phyloP scores from a whole-genome alignment of 169 alveolate species.

The Plasmodium vinckei region DNA sequence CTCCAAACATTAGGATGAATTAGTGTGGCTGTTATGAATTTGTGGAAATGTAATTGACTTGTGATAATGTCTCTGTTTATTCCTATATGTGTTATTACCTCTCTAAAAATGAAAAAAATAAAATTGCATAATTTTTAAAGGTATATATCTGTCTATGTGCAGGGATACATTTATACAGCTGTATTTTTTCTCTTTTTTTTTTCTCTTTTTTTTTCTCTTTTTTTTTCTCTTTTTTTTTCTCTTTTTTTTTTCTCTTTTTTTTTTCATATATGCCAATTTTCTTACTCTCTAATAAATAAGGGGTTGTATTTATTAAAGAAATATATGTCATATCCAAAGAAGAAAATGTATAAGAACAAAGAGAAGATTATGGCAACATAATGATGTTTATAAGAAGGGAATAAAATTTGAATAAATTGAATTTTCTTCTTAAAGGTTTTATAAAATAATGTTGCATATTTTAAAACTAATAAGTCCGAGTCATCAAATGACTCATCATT shows the following conservation, averaged over 20 bases:
- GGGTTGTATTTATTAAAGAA: slow-evolving; percentile 16
- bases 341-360: slow-evolving; percentile 5
- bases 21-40: slow-evolving; percentile 28
- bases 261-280: neutral
- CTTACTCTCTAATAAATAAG: slow-evolving; percentile 41
- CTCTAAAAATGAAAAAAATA: slow-evolving; percentile 2
- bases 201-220: neutral
- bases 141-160: neutral
- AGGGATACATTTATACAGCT: neutral
- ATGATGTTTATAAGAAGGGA: slow-evolving; percentile 22
- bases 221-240: neutral
- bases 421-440: slow-evolving; percentile 59
- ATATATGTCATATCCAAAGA: slow-evolving; percentile 7
- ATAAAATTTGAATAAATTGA: slow-evolving; percentile 39
- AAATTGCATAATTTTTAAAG: neutral
- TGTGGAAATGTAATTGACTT: slow-evolving; percentile 33
- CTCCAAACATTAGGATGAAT: slow-evolving; percentile 46
- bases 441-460: slow-evolving; percentile 34
- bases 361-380: slow-evolving; percentile 18
- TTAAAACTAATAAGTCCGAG: slow-evolving; percentile 7
- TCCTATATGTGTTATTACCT: slow-evolving; percentile 20
- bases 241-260: neutral
- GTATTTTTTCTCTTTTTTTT: neutral
- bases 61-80: slow-evolving; percentile 15
- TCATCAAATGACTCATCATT: neutral